phyloP scores from a whole-genome alignment of 441 rosid species.

The Pelargonium cotyledonis region DNA sequence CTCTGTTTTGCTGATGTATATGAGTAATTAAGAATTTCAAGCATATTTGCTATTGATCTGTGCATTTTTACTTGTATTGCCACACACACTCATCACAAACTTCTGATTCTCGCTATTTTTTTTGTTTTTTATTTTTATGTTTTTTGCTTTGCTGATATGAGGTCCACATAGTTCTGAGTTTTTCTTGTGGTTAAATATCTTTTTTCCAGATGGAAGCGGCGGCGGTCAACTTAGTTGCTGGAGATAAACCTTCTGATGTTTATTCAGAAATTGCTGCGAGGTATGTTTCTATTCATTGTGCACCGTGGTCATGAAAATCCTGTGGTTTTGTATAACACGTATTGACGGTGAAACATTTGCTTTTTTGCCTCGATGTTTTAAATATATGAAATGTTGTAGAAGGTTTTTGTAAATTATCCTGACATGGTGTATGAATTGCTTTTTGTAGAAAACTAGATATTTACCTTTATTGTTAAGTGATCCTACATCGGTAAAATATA shows the following conservation, averaged over 20 bases:
- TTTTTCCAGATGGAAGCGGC: slow-evolving; percentile 74
- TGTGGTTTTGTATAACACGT: slow-evolving; percentile 5
- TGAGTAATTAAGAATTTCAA: neutral
- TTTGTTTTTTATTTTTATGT: neutral
- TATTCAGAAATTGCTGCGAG: slow-evolving; percentile 90
- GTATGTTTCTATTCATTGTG: slow-evolving; percentile 30
- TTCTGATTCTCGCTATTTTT: neutral
- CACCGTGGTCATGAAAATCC: slow-evolving; percentile 1
- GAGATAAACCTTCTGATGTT: slow-evolving; percentile 89
- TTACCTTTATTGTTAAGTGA: neutral
- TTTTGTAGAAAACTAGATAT: neutral
- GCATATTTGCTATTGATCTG: neutral
- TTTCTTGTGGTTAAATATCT: slow-evolving; percentile 26
- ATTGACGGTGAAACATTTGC: slow-evolving; percentile 6
- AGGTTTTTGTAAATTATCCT: neutral
- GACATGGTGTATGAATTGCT: slow-evolving; percentile 1
- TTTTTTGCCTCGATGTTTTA: neutral
- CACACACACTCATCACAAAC: too few species aligned
- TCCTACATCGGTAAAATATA: too few species aligned
- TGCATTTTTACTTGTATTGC: neutral
- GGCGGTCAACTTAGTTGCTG: slow-evolving; percentile 82
- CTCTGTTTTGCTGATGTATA: slow-evolving; percentile 3
- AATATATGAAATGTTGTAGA: neutral
- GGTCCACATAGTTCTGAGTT: slow-evolving; percentile 14
- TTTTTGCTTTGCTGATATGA: slow-evolving; percentile 7